phyloP scores from a whole-genome alignment of 2,329 filamentous ascomycete genomes.

The Hymenoscyphus repandus region DNA sequence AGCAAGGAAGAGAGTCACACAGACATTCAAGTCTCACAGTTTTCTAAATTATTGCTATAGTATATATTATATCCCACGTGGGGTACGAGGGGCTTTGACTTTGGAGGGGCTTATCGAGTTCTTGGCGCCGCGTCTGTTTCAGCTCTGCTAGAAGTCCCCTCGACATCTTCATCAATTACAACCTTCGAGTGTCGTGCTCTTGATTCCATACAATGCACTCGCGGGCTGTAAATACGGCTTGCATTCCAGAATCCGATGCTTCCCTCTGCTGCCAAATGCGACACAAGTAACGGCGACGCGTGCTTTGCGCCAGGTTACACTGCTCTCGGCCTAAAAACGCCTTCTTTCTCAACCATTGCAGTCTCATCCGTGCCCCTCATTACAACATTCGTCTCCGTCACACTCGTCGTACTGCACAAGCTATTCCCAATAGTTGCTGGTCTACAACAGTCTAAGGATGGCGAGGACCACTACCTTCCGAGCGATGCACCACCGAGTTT shows the following conservation, averaged over 20 bases:
- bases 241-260: slow-evolving; percentile 25
- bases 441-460: slow-evolving; percentile 41
- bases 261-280: slow-evolving; percentile 27
- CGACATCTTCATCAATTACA: neutral
- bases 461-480: slow-evolving; percentile 58
- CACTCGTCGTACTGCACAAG: slow-evolving; percentile 57
- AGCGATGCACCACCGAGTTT: slow-evolving; percentile 55
- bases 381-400: slow-evolving; percentile 61
- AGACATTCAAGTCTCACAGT: too few species aligned
- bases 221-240: slow-evolving; percentile 9
- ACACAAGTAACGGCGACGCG: slow-evolving; percentile 21
- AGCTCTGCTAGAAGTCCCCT: neutral
- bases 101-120: too few species aligned
- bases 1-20: too few species aligned
- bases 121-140: neutral
- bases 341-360: slow-evolving; percentile 41
- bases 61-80: too few species aligned
- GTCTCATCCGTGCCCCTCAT: slow-evolving; percentile 65
- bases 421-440: slow-evolving; percentile 69
- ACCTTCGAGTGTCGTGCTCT: neutral
- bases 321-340: slow-evolving; percentile 15
- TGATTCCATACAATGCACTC: slow-evolving; percentile 6
- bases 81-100: too few species aligned
- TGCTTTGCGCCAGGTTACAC: slow-evolving; percentile 11
- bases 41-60: too few species aligned